These are phyloP conservation scores for Epichloe aotearoae DNA, from an alignment of 2,329 filamentous ascomycete species.

Conservation along the genomic window DNA sequence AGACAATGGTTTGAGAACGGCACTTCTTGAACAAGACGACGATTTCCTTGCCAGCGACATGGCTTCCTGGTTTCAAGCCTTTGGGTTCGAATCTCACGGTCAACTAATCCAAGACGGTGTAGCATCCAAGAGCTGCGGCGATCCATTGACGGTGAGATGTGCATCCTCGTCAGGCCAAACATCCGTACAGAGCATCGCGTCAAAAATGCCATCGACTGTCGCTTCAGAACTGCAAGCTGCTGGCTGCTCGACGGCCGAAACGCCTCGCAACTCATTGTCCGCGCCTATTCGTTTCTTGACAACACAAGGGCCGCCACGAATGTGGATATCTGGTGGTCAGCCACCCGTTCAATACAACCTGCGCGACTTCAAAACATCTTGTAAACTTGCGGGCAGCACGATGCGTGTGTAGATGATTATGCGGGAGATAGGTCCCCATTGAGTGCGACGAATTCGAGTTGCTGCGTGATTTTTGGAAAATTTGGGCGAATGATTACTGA, in stretches of 20 bases:
- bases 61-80: conserved; percentile 36
- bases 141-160: background rate
- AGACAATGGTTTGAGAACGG: conserved; percentile 9
- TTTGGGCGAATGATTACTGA: no score
- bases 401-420: background rate
- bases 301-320: conserved; percentile 15
- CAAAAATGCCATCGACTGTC: conserved; percentile 17
- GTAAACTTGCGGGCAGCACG: conserved; percentile 35
- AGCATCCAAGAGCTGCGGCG: background rate
- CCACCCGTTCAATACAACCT: conserved; percentile 15
- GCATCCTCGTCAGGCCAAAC: conserved; percentile 8
- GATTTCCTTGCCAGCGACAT: conserved; percentile 28
- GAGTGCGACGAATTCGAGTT: no score
- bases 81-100: conserved; percentile 32
- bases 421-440: no score
- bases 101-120: conserved; percentile 19
- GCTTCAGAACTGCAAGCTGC: conserved; percentile 23
- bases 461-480: no score
- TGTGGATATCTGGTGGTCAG: conserved; percentile 24
- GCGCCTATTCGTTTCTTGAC: conserved; percentile 20
- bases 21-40: conserved; percentile 27
- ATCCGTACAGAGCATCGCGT: conserved; percentile 10
- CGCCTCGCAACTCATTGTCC: conserved; percentile 6
- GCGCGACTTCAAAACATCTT: conserved; percentile 20
- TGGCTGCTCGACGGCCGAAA: background rate